phyloP scores from a whole-genome alignment of 768 basidiomycete genomes.

The Hirschioporus abietinus region DNA sequence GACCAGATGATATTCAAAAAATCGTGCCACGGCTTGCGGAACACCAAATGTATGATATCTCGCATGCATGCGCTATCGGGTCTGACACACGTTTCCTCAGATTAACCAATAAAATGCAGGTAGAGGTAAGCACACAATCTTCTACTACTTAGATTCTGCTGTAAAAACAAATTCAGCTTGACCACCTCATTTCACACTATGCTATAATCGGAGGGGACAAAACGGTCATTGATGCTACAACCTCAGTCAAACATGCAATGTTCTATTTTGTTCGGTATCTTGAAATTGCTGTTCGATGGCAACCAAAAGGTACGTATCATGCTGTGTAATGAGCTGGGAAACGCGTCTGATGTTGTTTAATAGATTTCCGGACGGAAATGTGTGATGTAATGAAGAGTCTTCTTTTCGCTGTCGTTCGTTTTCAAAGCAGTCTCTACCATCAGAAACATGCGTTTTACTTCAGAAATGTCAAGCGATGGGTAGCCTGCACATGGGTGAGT shows the following conservation, averaged over 20 bases:
- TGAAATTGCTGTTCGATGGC: neutral
- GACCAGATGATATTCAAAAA: too few species aligned
- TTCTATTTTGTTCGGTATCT: too few species aligned
- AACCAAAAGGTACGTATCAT: neutral
- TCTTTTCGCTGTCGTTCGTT: neutral
- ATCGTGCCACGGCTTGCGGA: too few species aligned
- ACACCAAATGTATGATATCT: too few species aligned
- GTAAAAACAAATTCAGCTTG: neutral
- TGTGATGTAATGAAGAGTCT: too few species aligned
- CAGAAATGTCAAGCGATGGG: neutral
- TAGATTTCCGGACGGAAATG: too few species aligned
- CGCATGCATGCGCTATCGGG: too few species aligned
- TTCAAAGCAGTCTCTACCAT: neutral
- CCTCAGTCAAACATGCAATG: too few species aligned
- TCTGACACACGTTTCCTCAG: too few species aligned
- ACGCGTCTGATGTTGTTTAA: too few species aligned
- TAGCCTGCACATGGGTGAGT: neutral
- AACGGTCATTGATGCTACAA: too few species aligned
- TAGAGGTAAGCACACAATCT: neutral
- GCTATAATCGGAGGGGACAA: neutral
- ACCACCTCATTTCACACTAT: neutral
- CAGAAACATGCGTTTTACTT: neutral
- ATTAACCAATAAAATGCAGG: neutral
- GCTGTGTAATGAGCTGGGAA: too few species aligned
- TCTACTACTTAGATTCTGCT: neutral